phyloP scores from a whole-genome alignment of 1,284 basidiomycete genomes.

The Sanghuangporus sanghuang region DNA sequence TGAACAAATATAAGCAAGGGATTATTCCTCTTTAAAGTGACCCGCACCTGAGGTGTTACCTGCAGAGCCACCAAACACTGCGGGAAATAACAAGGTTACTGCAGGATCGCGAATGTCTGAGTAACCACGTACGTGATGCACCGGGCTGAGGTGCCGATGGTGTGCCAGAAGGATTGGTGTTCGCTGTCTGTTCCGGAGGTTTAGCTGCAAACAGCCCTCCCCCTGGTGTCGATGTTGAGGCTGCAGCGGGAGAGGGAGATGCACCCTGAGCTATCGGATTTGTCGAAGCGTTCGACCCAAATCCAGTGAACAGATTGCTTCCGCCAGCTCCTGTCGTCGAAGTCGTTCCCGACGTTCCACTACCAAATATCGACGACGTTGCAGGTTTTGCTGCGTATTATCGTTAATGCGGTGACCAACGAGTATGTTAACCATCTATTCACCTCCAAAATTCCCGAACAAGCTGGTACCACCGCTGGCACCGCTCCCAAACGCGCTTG shows the following conservation, averaged over 20 bases:
- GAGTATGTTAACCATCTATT: background rate
- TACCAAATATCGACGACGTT: constrained; percentile 17
- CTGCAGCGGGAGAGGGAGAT: background rate
- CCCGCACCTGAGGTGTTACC: background rate
- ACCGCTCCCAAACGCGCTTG: constrained; percentile 10
- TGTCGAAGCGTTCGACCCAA: constrained; percentile 17
- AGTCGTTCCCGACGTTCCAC: background rate
- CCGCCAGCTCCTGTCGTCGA: background rate
- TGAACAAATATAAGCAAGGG: background rate
- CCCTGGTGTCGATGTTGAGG: background rate
- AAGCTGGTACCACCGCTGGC: background rate
- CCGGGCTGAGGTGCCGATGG: constrained; percentile 6
- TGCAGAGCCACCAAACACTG: background rate
- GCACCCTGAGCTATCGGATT: background rate
- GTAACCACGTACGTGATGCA: background rate
- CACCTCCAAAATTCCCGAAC: constrained; percentile 8
- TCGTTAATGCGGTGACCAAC: background rate
- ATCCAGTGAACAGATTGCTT: constrained; percentile 4
- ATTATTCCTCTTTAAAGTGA: background rate
- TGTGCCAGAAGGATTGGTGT: background rate
- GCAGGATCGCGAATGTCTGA: background rate
- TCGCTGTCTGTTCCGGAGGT: constrained; percentile 5
- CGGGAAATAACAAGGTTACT: background rate
- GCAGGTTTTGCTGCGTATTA: constrained; percentile 10
- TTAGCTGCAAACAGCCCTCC: constrained; percentile 15